Conservation (phyloP, 345 rosid genomes). For the Fremontodendron californicum region DNA sequence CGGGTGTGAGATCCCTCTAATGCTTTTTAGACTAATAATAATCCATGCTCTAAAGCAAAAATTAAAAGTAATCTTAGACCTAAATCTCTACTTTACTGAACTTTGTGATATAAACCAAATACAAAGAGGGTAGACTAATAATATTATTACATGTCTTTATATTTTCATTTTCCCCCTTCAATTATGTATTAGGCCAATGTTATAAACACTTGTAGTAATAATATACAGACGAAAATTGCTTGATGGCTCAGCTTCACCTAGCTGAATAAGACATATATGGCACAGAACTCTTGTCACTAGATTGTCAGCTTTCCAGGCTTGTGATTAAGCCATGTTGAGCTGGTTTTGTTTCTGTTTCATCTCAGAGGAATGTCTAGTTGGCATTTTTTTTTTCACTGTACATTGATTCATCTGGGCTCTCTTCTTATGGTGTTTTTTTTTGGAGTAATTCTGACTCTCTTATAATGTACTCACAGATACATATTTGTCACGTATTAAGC, state of each 20-base stretch:
- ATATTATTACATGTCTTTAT: too few species aligned
- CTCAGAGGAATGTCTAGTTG: neutral
- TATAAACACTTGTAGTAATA: neutral
- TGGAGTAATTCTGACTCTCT: conserved; percentile 16
- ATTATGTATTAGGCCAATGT: neutral
- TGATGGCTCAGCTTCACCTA: neutral
- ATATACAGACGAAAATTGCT: neutral
- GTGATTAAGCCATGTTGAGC: neutral
- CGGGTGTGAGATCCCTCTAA: neutral
- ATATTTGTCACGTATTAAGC: conserved; percentile 48
- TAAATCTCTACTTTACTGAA: neutral
- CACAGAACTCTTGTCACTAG: neutral
- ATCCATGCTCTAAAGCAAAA: neutral
- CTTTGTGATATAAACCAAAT: neutral
- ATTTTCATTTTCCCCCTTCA: too few species aligned
- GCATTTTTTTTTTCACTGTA: neutral
- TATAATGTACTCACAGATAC: conserved; percentile 43
- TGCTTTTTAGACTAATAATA: neutral
- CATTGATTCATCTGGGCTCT: conserved; percentile 1
- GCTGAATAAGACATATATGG: neutral
- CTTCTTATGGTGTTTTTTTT: neutral
- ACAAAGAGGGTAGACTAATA: too few species aligned
- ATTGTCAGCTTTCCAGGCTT: neutral
- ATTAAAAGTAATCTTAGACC: neutral
- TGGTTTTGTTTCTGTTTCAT: conserved; percentile 4